Percentiles rank a stretch among this genome's conserved stretches.
phyloP scores from a whole-genome alignment of 1,284 basidiomycete species.

The Pascua sp. region DNA sequence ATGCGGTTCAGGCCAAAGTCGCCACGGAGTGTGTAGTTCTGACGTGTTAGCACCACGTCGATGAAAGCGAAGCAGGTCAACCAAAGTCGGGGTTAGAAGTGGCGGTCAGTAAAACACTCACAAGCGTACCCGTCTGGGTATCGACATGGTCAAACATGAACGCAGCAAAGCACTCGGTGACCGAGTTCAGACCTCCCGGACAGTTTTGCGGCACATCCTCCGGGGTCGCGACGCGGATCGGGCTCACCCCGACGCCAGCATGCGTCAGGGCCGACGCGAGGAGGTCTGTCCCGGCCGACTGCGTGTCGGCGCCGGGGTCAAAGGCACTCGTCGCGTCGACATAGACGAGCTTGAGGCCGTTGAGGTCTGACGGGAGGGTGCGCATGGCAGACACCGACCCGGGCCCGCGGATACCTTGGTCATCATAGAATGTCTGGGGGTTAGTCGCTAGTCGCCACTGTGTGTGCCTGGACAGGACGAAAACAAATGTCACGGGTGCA shows the following conservation, averaged over 20 bases:
- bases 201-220: conserved; percentile 58
- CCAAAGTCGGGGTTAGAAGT: no score
- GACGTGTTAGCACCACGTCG: conserved; percentile 6
- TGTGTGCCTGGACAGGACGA: background rate
- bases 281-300: conserved; percentile 56
- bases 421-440: conserved; percentile 8
- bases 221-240: conserved; percentile 52
- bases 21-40: conserved; percentile 66
- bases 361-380: conserved; percentile 55
- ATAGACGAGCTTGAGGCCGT: conserved; percentile 61
- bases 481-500: no score
- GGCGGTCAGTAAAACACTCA: conserved; percentile 1
- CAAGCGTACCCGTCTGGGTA: conserved; percentile 30
- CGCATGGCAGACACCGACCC: conserved; percentile 58
- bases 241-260: conserved; percentile 52
- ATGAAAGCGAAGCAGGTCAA: no score
- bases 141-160: conserved; percentile 65
- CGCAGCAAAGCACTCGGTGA: conserved; percentile 68
- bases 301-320: no score
- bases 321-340: conserved; percentile 33
- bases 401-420: conserved; percentile 51
- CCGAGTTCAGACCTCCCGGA: conserved; percentile 67
- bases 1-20: conserved; percentile 64
- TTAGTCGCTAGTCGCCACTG: background rate
- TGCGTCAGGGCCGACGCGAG: conserved; percentile 55